Evolutionary conservation across 768 basidiomycete genomes (phyloP).

Genomic region (Punctularia strigosozonata): DNA sequence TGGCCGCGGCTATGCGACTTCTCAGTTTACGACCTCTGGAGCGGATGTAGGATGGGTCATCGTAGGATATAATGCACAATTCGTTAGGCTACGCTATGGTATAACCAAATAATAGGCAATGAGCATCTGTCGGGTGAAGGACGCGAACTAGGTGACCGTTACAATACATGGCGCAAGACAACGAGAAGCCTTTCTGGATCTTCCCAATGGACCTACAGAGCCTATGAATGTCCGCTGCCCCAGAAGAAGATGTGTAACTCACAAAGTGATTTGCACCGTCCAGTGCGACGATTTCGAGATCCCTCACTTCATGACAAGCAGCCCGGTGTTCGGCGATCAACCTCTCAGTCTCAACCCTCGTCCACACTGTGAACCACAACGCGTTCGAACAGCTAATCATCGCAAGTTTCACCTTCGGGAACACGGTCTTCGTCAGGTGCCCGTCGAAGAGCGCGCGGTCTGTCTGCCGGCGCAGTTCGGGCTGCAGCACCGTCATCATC

Average conservation of each 20-base stretch:
- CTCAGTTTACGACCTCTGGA: conserved; percentile 85
- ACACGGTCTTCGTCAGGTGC: conserved; percentile 1
- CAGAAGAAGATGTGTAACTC: conserved; percentile 5
- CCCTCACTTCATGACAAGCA: conserved; percentile 12
- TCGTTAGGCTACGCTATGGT: no score
- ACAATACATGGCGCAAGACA: no score
- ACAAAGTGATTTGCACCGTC: conserved; percentile 25
- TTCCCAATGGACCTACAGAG: conserved; percentile 2
- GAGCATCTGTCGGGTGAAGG: no score
- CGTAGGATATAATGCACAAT: no score
- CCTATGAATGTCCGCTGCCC: neutral
- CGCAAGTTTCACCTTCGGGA: conserved; percentile 14
- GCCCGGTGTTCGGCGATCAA: conserved; percentile 10
- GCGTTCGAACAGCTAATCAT: conserved; percentile 13
- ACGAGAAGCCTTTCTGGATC: no score
- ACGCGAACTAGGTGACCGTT: no score
- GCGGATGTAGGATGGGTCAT: conserved; percentile 92
- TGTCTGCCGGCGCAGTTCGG: conserved; percentile 8
- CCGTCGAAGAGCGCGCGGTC: conserved; percentile 13
- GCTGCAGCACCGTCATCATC: conserved; percentile 15
- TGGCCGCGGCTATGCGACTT: conserved; percentile 76
- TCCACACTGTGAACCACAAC: conserved; percentile 16
- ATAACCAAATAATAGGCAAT: no score
- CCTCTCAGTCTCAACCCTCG: conserved; percentile 8
- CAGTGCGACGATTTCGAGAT: conserved; percentile 14